Conservation (phyloP, 208 protist genomes). For the Vickermania ingenoplastis region DNA sequence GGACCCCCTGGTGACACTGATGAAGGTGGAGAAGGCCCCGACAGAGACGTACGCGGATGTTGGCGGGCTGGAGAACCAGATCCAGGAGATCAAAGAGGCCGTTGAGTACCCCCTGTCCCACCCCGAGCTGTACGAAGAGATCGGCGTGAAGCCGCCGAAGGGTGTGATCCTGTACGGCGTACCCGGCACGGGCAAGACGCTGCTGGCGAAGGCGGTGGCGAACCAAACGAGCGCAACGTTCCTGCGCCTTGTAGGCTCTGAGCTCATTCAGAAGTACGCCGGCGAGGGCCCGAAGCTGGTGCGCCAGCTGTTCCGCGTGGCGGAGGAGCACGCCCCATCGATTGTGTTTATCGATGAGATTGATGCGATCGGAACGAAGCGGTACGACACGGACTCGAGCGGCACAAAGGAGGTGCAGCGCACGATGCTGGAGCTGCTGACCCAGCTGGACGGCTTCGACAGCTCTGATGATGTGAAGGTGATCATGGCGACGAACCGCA, state of each 20-base stretch:
- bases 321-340: constrained; percentile 97
- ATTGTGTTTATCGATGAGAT: constrained; percentile 99
- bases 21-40: constrained; percentile 99
- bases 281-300: constrained; percentile 99
- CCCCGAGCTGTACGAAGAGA: constrained; percentile 99
- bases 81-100: constrained; percentile 99
- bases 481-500: constrained; percentile 99
- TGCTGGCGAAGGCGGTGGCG: constrained; percentile 99
- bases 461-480: constrained; percentile 99
- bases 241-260: constrained; percentile 98
- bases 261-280: constrained; percentile 99
- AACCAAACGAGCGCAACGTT: constrained; percentile 99
- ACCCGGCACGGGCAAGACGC: constrained; percentile 98
- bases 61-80: constrained; percentile 98
- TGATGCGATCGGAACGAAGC: constrained; percentile 99
- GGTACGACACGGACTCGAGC: constrained; percentile 96
- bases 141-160: constrained; percentile 99
- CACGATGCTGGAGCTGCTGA: constrained; percentile 99
- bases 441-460: constrained; percentile 99
- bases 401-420: constrained; percentile 99
- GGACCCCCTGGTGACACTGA: constrained; percentile 98
- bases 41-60: constrained; percentile 99
- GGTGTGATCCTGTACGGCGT: constrained; percentile 99
- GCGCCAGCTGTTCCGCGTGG: constrained; percentile 98
- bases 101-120: constrained; percentile 99